Evolutionary conservation across 2,329 filamentous ascomycete species (phyloP), one percentile per base, ranked within the genome.

Genomic region (Fusarium mangiferae): DNA sequence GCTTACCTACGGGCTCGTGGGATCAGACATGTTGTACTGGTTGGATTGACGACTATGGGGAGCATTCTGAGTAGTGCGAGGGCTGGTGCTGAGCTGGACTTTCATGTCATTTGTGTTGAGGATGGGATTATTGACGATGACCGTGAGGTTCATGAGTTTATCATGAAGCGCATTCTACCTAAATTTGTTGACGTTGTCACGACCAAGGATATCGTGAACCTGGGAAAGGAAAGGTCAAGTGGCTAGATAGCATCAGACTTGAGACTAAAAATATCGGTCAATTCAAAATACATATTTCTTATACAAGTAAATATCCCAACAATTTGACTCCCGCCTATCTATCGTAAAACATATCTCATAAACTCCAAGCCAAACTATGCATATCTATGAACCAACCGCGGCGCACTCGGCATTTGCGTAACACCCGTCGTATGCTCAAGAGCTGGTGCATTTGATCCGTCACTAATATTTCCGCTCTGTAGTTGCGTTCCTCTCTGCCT

Each of bases 371-470:
- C 26, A 33, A 38, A 17, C 39, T 73, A 73, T 57, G 54, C 62
- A 41, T 73, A 73, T 38, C 70, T 58, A 67, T 73, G 70, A 5
- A 51, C 61, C 39, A 71, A 44, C 2, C 24, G 22, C 1, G 70
- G 70, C 8, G 33, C 39, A 15, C 20, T 39, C 3, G 70, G 70
- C 22, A 71, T 26, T 33, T 67, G 68, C 1, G 56, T 41, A 1
- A 54, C 56, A 6, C 35, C 61, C 14, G 10, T 22, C 3, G 54
- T 48, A 7, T 38, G 14, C 15, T 63, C 42, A 41, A 68, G 51
- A 7, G 56, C 51, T 0, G 56, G 66, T 1, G 38, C 41, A 24
- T 46, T 66, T 2, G 57, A 49, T 1, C 30, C 66, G 5, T 70
- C 70, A 5, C 62, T 70, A 0, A 72, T 56, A 3, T 33, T 73